Evolutionary conservation across 2,329 filamentous ascomycete species (phyloP).

Genomic region (Clarireedia hainanense): DNA sequence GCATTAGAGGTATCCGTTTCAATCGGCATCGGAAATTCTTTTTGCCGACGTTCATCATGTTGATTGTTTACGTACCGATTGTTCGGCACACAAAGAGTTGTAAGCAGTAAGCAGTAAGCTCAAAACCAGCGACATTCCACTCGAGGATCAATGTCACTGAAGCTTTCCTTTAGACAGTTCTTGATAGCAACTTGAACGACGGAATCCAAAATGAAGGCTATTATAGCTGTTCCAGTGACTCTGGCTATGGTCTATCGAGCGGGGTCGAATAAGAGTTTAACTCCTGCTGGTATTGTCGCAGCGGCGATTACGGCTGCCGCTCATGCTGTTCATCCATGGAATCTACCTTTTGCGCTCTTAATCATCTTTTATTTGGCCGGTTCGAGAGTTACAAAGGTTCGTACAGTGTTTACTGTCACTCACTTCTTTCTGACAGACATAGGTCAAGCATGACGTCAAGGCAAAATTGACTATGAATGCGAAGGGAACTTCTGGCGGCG

Average conservation of each 20-base stretch:
- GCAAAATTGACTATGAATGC: conserved; percentile 71
- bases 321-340: conserved; percentile 90
- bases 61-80: too few species aligned
- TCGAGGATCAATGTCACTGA: not conserved
- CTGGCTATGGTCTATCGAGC: conserved; percentile 58
- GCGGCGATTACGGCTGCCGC: conserved; percentile 67
- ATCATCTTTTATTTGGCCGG: conserved; percentile 81
- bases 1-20: not conserved
- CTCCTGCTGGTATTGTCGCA: conserved; percentile 62
- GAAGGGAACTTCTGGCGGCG: conserved; percentile 64
- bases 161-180: not conserved
- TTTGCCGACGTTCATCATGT: too few species aligned
- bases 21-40: too few species aligned
- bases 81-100: too few species aligned
- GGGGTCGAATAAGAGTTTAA: conserved; percentile 68
- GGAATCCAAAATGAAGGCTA: conserved; percentile 41
- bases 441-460: conserved; percentile 86
- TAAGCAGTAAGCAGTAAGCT: too few species aligned
- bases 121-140: not conserved
- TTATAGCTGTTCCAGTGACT: conserved; percentile 50
- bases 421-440: conserved; percentile 14
- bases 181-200: not conserved
- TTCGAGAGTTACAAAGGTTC: conserved; percentile 73
- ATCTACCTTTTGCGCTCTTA: conserved; percentile 78
- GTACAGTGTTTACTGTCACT: not conserved